Evolutionary conservation across 2,329 filamentous ascomycete species (phyloP), one percentile per base, ranked within the genome.

Genomic region (Aaosphaeria arxii): DNA sequence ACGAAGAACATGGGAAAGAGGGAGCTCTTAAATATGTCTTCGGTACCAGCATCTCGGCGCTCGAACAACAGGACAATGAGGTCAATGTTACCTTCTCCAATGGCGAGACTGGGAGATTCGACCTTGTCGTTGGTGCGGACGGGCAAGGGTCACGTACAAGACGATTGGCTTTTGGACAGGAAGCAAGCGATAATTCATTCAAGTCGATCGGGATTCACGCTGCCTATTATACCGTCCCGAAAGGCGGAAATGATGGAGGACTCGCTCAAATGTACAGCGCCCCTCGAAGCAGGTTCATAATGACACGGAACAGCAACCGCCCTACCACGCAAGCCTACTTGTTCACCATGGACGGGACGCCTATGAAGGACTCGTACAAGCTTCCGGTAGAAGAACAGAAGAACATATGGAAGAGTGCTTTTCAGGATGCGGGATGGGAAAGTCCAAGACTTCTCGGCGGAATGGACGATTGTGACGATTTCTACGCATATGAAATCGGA

Each of bases 41-140:
- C 42, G 62, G 57, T 9, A 61, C 45, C 4, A 42, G 48, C 5
- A 32, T 56, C 31, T 47, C 49, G 33, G 54, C 49, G 30, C 61
- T 72, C n/a, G 56, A 67, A 5, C 56, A 76, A 43, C 49, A 66
- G 3, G 59, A 63, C 0, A 42, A 66, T 3, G 45, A 46, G 0
- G 72, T 79, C 0, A 55, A 64, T 2, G 72, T 74, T 0, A 47
- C 48, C 1, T 75, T 82, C 47, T 62, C 66, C 0, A 67, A 79
- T 49, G 76, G 75, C 2, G 61, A 58, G 7, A 67, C 52, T 0
- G 71, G 71, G 5, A 58, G 53, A 1, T 83, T 71, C 42, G 79
- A 83, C 53, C 57, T 83, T 1, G 53, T 83, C 1, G 73, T 83
- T 39, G 79, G 76, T 3, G 78, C 79, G 1, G 81, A 83, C 50